Evolutionary conservation across 495 filamentous ascomycete genomes (phyloP), one percentile per base, ranked within the genome.

Genomic region (Penicillium soppii): DNA sequence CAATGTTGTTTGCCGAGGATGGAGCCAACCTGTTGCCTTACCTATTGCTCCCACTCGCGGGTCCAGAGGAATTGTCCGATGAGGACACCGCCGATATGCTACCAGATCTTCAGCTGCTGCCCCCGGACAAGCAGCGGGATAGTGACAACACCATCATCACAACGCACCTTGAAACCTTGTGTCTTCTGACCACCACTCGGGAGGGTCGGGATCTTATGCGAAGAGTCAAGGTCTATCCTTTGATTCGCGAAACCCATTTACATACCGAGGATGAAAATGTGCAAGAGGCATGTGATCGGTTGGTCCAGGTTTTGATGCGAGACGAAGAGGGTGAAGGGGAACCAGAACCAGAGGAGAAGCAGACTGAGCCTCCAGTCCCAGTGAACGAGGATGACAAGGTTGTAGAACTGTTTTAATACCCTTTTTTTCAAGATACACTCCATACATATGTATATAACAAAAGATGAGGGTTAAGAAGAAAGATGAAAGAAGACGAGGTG

Each of bases 221-320:
- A 50, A 76, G 71, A 9, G 69, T 87, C n/a, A 88, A 89, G 53
- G 87, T 92, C 5, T 97, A 98, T 67, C 88, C 91, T 0, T 85
- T 97, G 43, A 78, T 98, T 26, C 74, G 92, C 47, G 94, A 97
- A 63, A 83, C 86, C 26, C 94, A 98, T 77, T 58, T 89, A 51
- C 76, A 82, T 36, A 83, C 91, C 10, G 77, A 92, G 23, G 75
- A 96, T 63, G 92, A 96, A 45, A 84, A 74, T 16, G 89, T 98
- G 32, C 78, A 80, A 52, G 92, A 95, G 59, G 87, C 82, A 13
- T 94, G 89, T 58, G 94, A 98, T 64, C 77, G 94, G 58, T 59
- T 97, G 43, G 94, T 98, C 29, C 89, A 98, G 57, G 83, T 98
- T 10, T 62, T 98, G 35, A 95, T 96, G 91, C 78, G 87, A 42